A percentile compares a stretch with the other conserved stretches of the same genome.
These are phyloP conservation scores for Trametes pubescens DNA, from an alignment of 1,284 basidiomycete genomes.

Conservation along the genomic window DNA sequence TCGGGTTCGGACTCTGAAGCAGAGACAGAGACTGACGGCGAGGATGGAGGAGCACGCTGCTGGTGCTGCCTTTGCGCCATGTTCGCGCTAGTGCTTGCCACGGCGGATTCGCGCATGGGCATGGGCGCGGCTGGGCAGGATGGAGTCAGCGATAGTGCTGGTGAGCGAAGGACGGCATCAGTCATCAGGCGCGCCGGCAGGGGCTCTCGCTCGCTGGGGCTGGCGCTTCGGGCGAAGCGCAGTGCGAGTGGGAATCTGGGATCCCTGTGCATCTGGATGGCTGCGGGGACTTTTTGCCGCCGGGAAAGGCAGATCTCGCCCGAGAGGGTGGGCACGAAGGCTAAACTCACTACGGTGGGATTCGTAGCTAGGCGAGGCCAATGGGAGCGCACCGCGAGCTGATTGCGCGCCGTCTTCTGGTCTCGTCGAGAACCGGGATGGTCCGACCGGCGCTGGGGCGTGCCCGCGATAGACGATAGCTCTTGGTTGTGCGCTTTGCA, in stretches of 20 bases:
- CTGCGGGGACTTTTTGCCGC: slow-evolving; percentile 16
- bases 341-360: slow-evolving; percentile 35
- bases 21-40: not conserved
- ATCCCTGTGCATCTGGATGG: slow-evolving; percentile 6
- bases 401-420: slow-evolving; percentile 13
- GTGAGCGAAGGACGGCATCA: slow-evolving; percentile 15
- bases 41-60: not conserved
- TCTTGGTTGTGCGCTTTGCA: slow-evolving; percentile 7
- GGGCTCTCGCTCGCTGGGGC: not conserved
- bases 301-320: slow-evolving; percentile 17
- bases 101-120: not conserved
- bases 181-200: slow-evolving; percentile 19
- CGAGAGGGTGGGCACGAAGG: slow-evolving; percentile 25
- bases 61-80: not conserved
- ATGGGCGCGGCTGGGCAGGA: slow-evolving; percentile 3
- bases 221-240: not conserved
- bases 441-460: slow-evolving; percentile 21
- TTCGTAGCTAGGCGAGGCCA: slow-evolving; percentile 17
- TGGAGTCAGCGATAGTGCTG: not conserved
- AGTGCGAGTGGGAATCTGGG: not conserved
- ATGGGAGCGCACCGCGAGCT: slow-evolving; percentile 17
- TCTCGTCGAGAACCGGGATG: slow-evolving; percentile 27
- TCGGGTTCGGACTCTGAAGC: not conserved
- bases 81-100: not conserved
- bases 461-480: slow-evolving; percentile 12